phyloP scores from a whole-genome alignment of 2,329 filamentous ascomycete species.

The Elsinoe fawcettii region DNA sequence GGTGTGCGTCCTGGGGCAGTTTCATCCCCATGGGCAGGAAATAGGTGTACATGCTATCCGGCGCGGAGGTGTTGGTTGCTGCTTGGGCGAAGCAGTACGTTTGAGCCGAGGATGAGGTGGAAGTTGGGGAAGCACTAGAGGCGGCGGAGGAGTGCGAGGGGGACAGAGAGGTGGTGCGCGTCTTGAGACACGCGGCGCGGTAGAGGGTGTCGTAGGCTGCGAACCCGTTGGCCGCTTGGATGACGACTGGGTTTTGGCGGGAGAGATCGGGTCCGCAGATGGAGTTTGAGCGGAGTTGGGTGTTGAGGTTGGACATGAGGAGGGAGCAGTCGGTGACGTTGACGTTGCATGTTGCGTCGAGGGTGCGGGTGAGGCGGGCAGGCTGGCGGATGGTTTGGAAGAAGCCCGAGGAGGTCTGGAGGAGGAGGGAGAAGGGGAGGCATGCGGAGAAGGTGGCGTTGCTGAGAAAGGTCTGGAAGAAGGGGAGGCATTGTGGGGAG shows the following conservation, averaged over 20 bases:
- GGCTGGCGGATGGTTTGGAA: slow-evolving; percentile 69
- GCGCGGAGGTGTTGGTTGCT: slow-evolving; percentile 63
- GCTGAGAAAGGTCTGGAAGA: slow-evolving; percentile 60
- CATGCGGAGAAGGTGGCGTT: slow-evolving; percentile 64
- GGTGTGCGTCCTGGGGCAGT: slow-evolving; percentile 59
- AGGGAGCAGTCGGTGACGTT: slow-evolving; percentile 57
- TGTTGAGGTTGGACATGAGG: slow-evolving; percentile 58
- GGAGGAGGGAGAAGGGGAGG: slow-evolving; percentile 74
- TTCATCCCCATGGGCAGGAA: slow-evolving; percentile 70
- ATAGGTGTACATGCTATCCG: slow-evolving; percentile 73
- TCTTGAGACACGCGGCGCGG: slow-evolving; percentile 69
- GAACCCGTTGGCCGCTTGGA: slow-evolving; percentile 68
- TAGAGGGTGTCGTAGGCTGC: slow-evolving; percentile 71
- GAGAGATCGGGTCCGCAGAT: slow-evolving; percentile 68
- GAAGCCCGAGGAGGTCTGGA: slow-evolving; percentile 79
- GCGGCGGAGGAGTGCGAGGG: background rate
- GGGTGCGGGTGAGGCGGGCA: slow-evolving; percentile 63
- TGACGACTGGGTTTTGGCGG: slow-evolving; percentile 59
- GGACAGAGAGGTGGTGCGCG: slow-evolving; percentile 39
- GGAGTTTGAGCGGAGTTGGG: slow-evolving; percentile 51
- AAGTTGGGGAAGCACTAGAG: slow-evolving; percentile 46
- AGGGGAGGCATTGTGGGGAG: slow-evolving; percentile 50
- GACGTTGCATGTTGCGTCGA: slow-evolving; percentile 70
- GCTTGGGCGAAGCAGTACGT: slow-evolving; percentile 63
- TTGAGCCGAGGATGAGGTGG: background rate